Percentiles rank a stretch among this genome's conserved stretches.
These are phyloP conservation scores for Mortierella sp. DNA, from an alignment of 371 early-diverging fungal species.

Conservation along the genomic window DNA sequence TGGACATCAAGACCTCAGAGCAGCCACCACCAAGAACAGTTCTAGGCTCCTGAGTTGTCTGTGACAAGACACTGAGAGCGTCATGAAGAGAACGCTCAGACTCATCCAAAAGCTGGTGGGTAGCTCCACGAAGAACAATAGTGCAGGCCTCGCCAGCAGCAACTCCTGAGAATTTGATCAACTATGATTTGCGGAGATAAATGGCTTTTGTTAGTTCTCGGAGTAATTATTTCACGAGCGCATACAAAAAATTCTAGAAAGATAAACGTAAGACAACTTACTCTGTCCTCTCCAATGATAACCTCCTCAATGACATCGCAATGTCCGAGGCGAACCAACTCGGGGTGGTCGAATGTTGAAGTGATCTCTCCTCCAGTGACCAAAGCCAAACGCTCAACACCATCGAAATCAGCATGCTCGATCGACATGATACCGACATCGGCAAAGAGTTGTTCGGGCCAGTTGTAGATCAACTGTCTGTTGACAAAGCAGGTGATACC, in stretches of 20 bases:
- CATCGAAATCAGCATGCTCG: constrained; percentile 99
- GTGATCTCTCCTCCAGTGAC: constrained; percentile 98
- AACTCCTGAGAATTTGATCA: constrained; percentile 98
- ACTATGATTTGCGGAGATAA: constrained; percentile 33
- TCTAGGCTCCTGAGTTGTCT: constrained; percentile 95
- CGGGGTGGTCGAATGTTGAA: constrained; percentile 99
- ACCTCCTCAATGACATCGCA: constrained; percentile 98
- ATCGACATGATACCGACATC: constrained; percentile 97
- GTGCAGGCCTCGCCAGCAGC: constrained; percentile 98
- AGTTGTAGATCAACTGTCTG: constrained; percentile 99
- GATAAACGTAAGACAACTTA: constrained; percentile 17
- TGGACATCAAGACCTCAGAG: constrained; percentile 98
- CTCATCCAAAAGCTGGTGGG: constrained; percentile 98
- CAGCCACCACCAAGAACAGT: constrained; percentile 99
- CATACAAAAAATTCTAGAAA: neutral
- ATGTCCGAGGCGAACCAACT: constrained; percentile 93
- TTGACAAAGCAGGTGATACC: constrained; percentile 99
- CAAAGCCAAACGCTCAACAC: constrained; percentile 97
- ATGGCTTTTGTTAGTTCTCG: neutral
- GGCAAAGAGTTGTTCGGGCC: constrained; percentile 99
- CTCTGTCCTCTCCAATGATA: constrained; percentile 97
- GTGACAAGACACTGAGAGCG: constrained; percentile 98
- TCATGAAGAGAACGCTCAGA: constrained; percentile 99
- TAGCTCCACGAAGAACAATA: constrained; percentile 98
- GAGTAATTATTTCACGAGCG: neutral